phyloP scores from a whole-genome alignment of 2,329 filamentous ascomycete genomes.

The Aureobasidium sp. region DNA sequence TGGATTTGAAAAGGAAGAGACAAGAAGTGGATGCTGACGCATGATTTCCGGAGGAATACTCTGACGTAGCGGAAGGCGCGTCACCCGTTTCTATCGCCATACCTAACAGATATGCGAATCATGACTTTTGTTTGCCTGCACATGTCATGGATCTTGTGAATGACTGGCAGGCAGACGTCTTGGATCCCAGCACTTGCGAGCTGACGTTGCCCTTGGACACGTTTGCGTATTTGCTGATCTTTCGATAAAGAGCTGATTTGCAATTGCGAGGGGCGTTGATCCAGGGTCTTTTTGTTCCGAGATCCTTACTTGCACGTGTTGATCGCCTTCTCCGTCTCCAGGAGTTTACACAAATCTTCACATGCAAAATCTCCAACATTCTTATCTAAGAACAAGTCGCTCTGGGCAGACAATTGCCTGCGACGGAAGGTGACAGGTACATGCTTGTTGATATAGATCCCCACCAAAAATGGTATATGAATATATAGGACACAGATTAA shows the following conservation, averaged over 20 bases:
- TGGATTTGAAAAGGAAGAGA: neutral
- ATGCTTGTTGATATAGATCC: too few species aligned
- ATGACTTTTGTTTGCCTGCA: neutral
- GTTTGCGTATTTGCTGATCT: slow-evolving; percentile 11
- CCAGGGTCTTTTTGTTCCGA: neutral
- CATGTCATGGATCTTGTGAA: neutral
- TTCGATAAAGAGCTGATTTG: slow-evolving; percentile 7
- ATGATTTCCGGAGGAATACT: neutral
- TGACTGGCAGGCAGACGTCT: neutral
- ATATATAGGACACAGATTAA: too few species aligned
- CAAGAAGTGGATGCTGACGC: neutral
- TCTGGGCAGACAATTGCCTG: too few species aligned
- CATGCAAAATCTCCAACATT: too few species aligned
- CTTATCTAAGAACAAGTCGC: too few species aligned
- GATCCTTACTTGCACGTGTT: neutral
- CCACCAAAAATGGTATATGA: too few species aligned
- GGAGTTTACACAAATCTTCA: slow-evolving; percentile 8
- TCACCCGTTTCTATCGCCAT: slow-evolving; percentile 8
- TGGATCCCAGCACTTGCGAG: slow-evolving; percentile 1
- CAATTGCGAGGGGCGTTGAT: slow-evolving; percentile 3
- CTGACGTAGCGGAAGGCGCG: slow-evolving; percentile 8
- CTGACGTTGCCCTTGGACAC: slow-evolving; percentile 16
- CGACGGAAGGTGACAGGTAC: too few species aligned
- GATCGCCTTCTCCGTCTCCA: neutral
- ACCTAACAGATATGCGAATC: neutral